phyloP scores from a whole-genome alignment of 139 green algal genomes.

The Chlorella sp. region DNA sequence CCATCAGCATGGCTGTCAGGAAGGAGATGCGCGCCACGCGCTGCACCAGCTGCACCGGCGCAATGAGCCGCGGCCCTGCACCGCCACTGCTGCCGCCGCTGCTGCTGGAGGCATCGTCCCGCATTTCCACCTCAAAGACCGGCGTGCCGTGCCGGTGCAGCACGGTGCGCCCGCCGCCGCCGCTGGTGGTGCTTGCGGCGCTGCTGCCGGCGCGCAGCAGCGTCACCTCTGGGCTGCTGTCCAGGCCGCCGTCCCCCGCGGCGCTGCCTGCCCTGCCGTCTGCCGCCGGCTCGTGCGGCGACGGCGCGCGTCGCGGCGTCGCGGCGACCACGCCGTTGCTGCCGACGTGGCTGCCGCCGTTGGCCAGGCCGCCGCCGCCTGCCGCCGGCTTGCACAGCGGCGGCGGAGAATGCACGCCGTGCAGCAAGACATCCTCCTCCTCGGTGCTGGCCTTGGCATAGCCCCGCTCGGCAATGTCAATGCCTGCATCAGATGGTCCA shows the following conservation, averaged over 20 bases:
- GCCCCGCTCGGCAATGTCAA: slow-evolving; percentile 4
- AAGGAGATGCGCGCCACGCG: slow-evolving; percentile 52
- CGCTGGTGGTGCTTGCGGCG: neutral
- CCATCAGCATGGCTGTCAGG: slow-evolving; percentile 75
- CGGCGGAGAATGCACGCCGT: neutral
- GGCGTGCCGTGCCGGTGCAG: neutral
- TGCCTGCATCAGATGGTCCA: slow-evolving; percentile 10
- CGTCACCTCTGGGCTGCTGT: neutral
- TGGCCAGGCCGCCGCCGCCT: neutral
- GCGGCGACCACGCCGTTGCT: neutral
- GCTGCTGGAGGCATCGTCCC: neutral
- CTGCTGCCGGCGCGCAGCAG: neutral
- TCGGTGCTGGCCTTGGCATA: too few species aligned
- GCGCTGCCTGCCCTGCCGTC: neutral
- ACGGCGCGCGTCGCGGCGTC: neutral
- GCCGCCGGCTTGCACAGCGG: neutral
- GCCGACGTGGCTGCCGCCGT: neutral
- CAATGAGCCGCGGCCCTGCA: neutral
- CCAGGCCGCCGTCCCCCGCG: neutral
- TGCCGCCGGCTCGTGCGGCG: neutral
- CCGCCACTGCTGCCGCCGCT: neutral
- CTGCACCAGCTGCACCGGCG: neutral
- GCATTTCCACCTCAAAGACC: slow-evolving; percentile 2
- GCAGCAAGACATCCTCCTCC: slow-evolving; percentile 2
- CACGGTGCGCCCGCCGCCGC: too few species aligned